Evolutionary conservation across 2,329 filamentous ascomycete species (phyloP), one percentile per base, ranked within the genome.

Genomic region (Lecanoromycetidae sp.): DNA sequence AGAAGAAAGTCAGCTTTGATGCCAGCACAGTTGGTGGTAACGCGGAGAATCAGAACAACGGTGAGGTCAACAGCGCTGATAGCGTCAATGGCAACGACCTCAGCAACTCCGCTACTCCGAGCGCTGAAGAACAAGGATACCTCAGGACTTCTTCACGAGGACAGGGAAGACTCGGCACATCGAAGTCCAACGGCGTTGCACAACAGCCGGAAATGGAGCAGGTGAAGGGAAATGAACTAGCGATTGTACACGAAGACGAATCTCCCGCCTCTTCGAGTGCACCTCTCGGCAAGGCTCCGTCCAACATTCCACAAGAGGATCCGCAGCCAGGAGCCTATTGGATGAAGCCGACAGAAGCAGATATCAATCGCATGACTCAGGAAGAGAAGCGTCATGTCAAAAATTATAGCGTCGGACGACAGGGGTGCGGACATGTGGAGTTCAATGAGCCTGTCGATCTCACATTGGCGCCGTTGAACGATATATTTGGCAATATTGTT

Each of bases 1-100:
- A 82, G 54, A 95, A 94, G 71, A 80, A 84, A 44, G 91, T 98
- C 44, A 95, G 87, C 67, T 98, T 96, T 57, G 87, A 94, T 60
- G 79, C 80, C 3, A 75, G 74, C 57, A 74, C 71, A 26, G 64
- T 71, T 20, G 71, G 71, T 53, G 61, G 66, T 8, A 61, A 65
- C 26, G 65, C 66, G 49, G 71, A 70, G 30, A 63, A 63, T 23
- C 13, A 46, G 50, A 55, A 54, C 45, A 56, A 57, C 37, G 55
- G 53, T 25, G 52, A 57, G 4, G 60, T 63, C 5, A 69, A 72
- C n/a, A 63, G 64, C n/a, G 74, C 77, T 46, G 57, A 80, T 36
- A 68, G 78, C 20, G 67, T 66, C 19, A 65, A 68, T n/a, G 71
- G 75, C 34, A 27, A 9, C 13, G 63, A 68, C 9, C 65, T 61